Percentiles rank a stretch among this genome's conserved stretches.
These are phyloP conservation scores for Collybiopsis confluens DNA, from an alignment of 768 basidiomycete genomes.

Conservation along the genomic window DNA sequence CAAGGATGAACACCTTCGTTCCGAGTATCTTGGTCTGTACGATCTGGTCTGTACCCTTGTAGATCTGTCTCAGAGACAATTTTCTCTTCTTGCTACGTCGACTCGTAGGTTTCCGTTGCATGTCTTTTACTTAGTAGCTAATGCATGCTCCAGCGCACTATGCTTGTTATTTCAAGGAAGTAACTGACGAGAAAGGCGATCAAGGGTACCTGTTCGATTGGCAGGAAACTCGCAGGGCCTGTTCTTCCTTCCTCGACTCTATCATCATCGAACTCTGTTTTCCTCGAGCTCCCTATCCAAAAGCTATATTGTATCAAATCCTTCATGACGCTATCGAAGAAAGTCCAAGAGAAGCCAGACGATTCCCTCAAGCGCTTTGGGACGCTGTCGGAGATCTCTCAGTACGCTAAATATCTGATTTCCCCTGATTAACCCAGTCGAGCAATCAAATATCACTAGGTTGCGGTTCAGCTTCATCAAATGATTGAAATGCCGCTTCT, in stretches of 20 bases:
- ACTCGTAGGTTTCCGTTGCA: constrained; percentile 46
- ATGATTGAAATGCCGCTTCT: constrained; percentile 60
- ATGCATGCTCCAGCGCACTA: constrained; percentile 54
- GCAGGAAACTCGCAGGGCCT: constrained; percentile 54
- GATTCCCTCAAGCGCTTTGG: constrained; percentile 77
- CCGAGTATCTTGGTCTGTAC: constrained; percentile 58
- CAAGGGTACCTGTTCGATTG: constrained; percentile 64
- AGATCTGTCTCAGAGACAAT: constrained; percentile 56
- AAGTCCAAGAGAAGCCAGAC: constrained; percentile 65
- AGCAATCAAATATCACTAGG: constrained; percentile 43
- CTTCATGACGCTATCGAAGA: constrained; percentile 72
- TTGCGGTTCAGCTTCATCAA: constrained; percentile 61
- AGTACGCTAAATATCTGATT: constrained; percentile 33
- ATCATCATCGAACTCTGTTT: constrained; percentile 82
- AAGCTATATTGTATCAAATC: constrained; percentile 59
- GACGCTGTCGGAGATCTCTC: constrained; percentile 81
- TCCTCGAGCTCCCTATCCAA: constrained; percentile 64
- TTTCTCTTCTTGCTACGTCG: constrained; percentile 66
- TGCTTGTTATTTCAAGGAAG: constrained; percentile 60
- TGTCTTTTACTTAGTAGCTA: not conserved
- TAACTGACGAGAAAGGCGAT: constrained; percentile 36
- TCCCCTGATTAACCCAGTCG: not conserved
- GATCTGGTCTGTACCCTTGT: constrained; percentile 61
- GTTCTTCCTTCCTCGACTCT: constrained; percentile 77
- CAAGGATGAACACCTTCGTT: constrained; percentile 44